Base-by-base conservation (phyloP, 2,329 filamentous ascomycete species). In the Paecilomyces fulvus region DNA sequence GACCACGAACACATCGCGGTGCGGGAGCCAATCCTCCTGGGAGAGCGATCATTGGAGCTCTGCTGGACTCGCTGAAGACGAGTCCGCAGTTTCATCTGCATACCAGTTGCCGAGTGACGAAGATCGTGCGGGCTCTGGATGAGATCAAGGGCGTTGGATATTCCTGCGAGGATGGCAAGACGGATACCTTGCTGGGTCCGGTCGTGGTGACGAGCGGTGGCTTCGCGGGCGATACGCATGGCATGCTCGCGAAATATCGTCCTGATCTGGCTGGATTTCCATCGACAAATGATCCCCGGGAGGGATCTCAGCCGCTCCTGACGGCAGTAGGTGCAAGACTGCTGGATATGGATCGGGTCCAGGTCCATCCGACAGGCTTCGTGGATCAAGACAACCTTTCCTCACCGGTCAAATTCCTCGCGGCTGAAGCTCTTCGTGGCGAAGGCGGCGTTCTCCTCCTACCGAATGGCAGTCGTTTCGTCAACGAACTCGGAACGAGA, bases 351-450 rank as follows among this genome's bases (percentile, higher is more conserved):
- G 72, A 76, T 0, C 62, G 69, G 17, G 82, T 87, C 1, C 84
- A 87, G 66, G 76, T 87, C 3, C 84, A 87, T 60, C 84, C 84
- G 2, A 86, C 84, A 0, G 82, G 83, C 0, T 87, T 87, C 63
- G 73, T 87, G 5, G 83, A 86, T 59, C 78, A 79, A 0, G 72
- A 74, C 1, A 74, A 76, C 30, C 69, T 73, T 0, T 61, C 60
- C 0, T 74, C 76, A 0, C 68, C 70, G 31, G 77, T 83, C 51
- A 87, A 87, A 67, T 83, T 87, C 62, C 77, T 87, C 3, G 83
- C 83, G 0, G 84, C 84, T 0, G 84, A 87, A 67, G 75, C 84
- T 57, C 72, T 87, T 25, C 73, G 84, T 3, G 84, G 83, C 0
- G 83, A 86, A 62, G 84, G 84, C 0, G 84, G 83, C 0, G 77